These are phyloP conservation scores for Neonectria neomacrospora DNA, from an alignment of 2,329 filamentous ascomycete genomes.

Conservation along the genomic window DNA sequence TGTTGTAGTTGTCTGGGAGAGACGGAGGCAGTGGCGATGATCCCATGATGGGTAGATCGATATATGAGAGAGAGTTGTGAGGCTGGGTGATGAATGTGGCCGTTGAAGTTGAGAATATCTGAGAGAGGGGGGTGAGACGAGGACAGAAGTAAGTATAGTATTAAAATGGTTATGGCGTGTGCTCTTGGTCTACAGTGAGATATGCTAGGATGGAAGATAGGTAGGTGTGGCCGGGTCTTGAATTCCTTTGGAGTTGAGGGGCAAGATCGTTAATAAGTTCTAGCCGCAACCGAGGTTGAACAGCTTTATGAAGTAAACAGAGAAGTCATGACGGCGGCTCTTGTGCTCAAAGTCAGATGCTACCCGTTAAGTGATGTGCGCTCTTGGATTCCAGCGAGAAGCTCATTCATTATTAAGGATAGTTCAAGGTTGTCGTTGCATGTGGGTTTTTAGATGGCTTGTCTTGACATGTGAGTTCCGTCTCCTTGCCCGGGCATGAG, in stretches of 20 bases:
- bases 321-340: constrained; percentile 12
- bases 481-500: background rate
- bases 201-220: background rate
- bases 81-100: background rate
- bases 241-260: constrained; percentile 19
- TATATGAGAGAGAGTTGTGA: background rate
- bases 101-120: too few relatives aligned
- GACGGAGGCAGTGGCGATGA: constrained; percentile 19
- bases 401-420: background rate
- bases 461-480: background rate
- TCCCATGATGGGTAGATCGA: constrained; percentile 35
- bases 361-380: too few relatives aligned
- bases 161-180: background rate
- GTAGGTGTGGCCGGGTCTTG: constrained; percentile 3
- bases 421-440: background rate
- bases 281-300: constrained; percentile 27
- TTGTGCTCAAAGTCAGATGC: background rate
- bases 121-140: background rate
- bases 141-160: background rate
- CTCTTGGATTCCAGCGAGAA: background rate
- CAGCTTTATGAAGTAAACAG: background rate
- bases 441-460: background rate
- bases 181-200: background rate
- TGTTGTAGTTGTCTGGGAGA: constrained; percentile 53
- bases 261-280: background rate